These are phyloP conservation scores for Termitomyces sp. DNA, from an alignment of 768 basidiomycete genomes.

Conservation along the genomic window DNA sequence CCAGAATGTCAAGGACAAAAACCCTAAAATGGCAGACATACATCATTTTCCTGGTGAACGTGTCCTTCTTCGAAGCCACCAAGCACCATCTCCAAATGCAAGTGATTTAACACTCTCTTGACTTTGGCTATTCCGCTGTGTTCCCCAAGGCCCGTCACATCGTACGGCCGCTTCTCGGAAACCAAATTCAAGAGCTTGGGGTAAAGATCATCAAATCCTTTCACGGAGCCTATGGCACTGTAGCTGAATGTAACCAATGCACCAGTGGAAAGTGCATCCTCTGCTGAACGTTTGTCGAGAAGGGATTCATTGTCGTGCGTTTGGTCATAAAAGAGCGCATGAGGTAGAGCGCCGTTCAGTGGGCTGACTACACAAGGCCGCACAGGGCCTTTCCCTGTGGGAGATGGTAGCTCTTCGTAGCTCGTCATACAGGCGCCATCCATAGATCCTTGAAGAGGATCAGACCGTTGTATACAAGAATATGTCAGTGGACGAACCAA, in stretches of 20 bases:
- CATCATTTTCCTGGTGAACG: conserved; percentile 95
- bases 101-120: conserved; percentile 73
- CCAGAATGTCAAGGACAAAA: background rate
- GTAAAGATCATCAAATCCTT: conserved; percentile 96
- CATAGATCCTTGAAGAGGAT: conserved; percentile 75
- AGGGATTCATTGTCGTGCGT: conserved; percentile 98
- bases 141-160: conserved; percentile 52
- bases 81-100: conserved; percentile 92
- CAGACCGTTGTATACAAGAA: background rate
- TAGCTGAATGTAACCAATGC: conserved; percentile 89
- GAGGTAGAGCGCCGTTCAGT: conserved; percentile 81
- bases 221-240: conserved; percentile 87
- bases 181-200: conserved; percentile 93
- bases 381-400: conserved; percentile 75
- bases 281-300: conserved; percentile 83
- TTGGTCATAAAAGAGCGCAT: conserved; percentile 91
- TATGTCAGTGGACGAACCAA: conserved; percentile 46
- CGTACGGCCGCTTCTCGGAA: conserved; percentile 74
- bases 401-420: conserved; percentile 71
- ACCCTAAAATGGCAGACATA: conserved; percentile 31
- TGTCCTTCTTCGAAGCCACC: conserved; percentile 86
- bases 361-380: conserved; percentile 72
- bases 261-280: conserved; percentile 92
- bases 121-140: conserved; percentile 50
- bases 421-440: conserved; percentile 79